These are phyloP conservation scores for Yarrowia keelungensis DNA, from an alignment of 805 yeast species.

Conservation along the genomic window DNA sequence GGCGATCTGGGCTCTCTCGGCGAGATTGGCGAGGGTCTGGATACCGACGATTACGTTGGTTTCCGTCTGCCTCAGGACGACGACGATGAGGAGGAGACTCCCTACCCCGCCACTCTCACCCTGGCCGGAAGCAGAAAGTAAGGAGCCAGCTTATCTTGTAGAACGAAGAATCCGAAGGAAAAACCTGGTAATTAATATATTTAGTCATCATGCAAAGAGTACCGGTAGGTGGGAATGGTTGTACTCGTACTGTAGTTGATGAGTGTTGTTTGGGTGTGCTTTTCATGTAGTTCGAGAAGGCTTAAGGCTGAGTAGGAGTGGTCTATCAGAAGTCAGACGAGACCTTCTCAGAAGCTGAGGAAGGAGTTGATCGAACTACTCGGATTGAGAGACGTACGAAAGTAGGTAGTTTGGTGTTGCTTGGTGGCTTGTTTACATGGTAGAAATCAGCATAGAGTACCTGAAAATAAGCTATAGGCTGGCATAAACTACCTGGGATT, in stretches of 20 bases:
- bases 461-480: too few relatives aligned
- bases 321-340: too few relatives aligned
- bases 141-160: too few relatives aligned
- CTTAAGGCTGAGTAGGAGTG: not conserved
- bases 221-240: too few relatives aligned
- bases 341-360: too few relatives aligned
- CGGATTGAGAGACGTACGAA: too few relatives aligned
- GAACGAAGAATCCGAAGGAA: not conserved
- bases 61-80: conserved; percentile 53
- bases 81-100: conserved; percentile 48
- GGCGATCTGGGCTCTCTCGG: conserved; percentile 97
- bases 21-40: conserved; percentile 75
- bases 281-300: too few relatives aligned
- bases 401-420: too few relatives aligned
- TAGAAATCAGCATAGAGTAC: too few relatives aligned
- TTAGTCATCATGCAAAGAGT: not conserved
- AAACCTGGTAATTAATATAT: conserved; percentile 19
- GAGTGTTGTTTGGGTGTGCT: not conserved
- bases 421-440: too few relatives aligned
- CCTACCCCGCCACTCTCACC: conserved; percentile 45
- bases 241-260: not conserved
- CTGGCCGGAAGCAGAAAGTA: conserved; percentile 33
- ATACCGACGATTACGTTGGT: conserved; percentile 75
- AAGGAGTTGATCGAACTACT: too few relatives aligned
- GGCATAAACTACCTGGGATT: too few relatives aligned